Evolutionary conservation across 257 asterid genomes (phyloP), one percentile per base, ranked within the genome.

Genomic region (Solanum megistacrolobum): DNA sequence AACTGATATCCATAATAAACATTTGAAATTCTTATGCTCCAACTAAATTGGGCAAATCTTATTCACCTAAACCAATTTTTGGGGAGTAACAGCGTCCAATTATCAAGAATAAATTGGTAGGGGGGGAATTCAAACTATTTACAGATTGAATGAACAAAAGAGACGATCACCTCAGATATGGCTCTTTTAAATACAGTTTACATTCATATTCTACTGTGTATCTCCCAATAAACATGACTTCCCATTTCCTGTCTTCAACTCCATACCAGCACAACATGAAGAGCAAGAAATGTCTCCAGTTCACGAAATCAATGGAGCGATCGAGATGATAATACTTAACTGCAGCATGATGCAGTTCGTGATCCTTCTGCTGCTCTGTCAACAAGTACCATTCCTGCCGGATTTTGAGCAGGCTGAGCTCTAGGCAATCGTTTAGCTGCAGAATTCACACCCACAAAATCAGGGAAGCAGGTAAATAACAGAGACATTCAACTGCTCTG

Each of bases 391-490:
- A 94, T 94, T 87, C 98, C 98, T 14, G 98, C 89, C 20, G 94
- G 92, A 89, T 91, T 95, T 90, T 91, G 95, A 86, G 93, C 86
- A 46, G 98, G 91, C 88, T 92, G 98, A 90, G 96, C 95, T 91
- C 92, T 92, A 66, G 97, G 95, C 87, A 95, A 91, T 90, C 90
- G 93, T 92, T 93, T 93, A 13, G 98, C 98, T 95, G 96, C 86
- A 86, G 46, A 73, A 48, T 88, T 83, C 81, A 35, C 5, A 73
- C 25, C 58, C 60, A 23, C 32, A 25, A 32, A 48, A 31, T 81
- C n/a, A 68, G 36, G 69, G 66, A 69, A 73, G 46, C 46, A 73
- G 41, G 84, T 86, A 18, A 71, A 52, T 72, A 86, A n/a, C 43
- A 86, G 65, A 72, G 84, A 81, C 62, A 29, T 79, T 46, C 38